Evolutionary conservation across 345 rosid genomes (phyloP).

Genomic region (Brassica nigra): DNA sequence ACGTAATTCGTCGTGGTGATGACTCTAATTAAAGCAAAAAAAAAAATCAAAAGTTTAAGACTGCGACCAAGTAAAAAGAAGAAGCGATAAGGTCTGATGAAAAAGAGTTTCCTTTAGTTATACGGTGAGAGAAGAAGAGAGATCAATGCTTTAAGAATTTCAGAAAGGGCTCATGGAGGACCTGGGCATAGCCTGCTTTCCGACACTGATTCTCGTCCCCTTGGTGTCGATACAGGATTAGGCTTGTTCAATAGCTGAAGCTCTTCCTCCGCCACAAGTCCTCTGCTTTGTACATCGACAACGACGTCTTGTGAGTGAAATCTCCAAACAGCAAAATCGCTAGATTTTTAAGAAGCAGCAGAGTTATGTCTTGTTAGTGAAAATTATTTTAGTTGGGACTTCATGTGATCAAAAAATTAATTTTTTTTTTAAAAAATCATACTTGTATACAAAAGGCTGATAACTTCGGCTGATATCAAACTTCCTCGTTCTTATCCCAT

Average conservation of each 20-base stretch:
- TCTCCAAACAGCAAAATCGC: constrained; percentile 22
- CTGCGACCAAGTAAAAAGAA: background rate
- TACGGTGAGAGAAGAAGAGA: background rate
- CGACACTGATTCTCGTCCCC: constrained; percentile 40
- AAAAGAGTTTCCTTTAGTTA: background rate
- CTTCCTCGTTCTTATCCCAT: constrained; percentile 60
- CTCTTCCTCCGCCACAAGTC: constrained; percentile 49
- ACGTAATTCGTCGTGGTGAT: background rate
- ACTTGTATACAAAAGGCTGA: no score
- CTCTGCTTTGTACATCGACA: constrained; percentile 37
- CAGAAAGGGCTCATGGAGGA: constrained; percentile 67
- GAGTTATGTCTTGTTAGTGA: no score
- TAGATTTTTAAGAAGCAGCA: no score
- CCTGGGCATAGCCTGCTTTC: constrained; percentile 52
- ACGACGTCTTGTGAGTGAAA: constrained; percentile 44
- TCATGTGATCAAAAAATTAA: background rate
- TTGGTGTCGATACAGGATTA: constrained; percentile 15
- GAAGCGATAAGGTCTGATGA: background rate
- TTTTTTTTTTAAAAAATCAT: no score
- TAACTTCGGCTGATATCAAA: no score
- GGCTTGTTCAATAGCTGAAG: constrained; percentile 48
- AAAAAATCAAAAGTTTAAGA: no score
- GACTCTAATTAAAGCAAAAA: background rate
- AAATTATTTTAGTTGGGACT: no score
- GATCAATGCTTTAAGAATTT: constrained; percentile 62